Percentiles rank a stretch among this genome's conserved stretches.
Evolutionary conservation across 495 filamentous ascomycete species (phyloP).

Genomic region (Opeltia flavorubescens): DNA sequence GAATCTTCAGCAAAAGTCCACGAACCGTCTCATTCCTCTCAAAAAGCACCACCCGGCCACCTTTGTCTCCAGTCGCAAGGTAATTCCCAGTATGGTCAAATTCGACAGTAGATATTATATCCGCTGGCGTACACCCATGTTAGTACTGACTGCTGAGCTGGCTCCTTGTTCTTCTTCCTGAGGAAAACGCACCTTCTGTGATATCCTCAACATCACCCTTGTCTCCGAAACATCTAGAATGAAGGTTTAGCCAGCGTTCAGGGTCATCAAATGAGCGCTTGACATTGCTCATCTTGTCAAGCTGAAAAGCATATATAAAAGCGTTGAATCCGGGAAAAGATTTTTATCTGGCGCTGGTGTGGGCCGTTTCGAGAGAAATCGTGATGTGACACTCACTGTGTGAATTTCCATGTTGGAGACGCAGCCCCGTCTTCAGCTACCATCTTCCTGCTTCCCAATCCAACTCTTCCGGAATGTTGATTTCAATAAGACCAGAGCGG

Average conservation of each 20-base stretch:
- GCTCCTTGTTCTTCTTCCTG: background rate
- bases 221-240: conserved; percentile 89
- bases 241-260: conserved; percentile 11
- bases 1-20: conserved; percentile 6
- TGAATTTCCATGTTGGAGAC: conserved; percentile 98
- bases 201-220: conserved; percentile 99
- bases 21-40: conserved; percentile 94
- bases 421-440: conserved; percentile 78
- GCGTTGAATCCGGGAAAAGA: background rate
- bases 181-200: conserved; percentile 67
- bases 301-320: background rate
- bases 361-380: no score
- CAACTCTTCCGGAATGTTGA: conserved; percentile 5
- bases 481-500: background rate
- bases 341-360: no score
- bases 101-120: conserved; percentile 98
- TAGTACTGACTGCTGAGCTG: conserved; percentile 1
- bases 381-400: conserved; percentile 74
- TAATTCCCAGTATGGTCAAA: conserved; percentile 99
- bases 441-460: conserved; percentile 48
- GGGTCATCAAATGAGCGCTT: background rate
- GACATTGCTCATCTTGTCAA: background rate
- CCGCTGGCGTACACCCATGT: conserved; percentile 41
- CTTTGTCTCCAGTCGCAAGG: conserved; percentile 94
- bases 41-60: conserved; percentile 89